These are phyloP conservation scores for Daedaleopsis nitida DNA, from an alignment of 768 basidiomycete genomes.

Conservation along the genomic window DNA sequence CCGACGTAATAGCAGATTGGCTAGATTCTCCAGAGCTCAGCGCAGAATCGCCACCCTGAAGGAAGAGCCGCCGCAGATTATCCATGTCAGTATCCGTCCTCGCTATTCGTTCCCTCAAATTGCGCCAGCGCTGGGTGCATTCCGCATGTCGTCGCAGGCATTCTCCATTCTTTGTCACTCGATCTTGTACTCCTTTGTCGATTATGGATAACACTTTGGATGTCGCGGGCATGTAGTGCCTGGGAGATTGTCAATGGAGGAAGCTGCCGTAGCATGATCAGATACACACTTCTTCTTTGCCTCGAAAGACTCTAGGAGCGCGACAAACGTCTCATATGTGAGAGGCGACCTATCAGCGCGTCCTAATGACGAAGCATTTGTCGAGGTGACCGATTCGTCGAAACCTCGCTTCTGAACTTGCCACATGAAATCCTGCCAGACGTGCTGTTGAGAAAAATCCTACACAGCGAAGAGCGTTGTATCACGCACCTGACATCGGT, in stretches of 20 bases:
- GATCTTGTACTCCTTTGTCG: slow-evolving; percentile 90
- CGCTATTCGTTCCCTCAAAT: slow-evolving; percentile 74
- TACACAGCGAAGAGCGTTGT: neutral
- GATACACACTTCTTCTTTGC: slow-evolving; percentile 83
- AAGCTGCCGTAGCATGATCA: neutral
- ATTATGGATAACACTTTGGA: slow-evolving; percentile 92
- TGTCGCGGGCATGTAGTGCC: slow-evolving; percentile 94
- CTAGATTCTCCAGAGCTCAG: slow-evolving; percentile 75
- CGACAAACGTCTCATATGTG: slow-evolving; percentile 63
- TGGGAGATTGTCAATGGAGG: slow-evolving; percentile 33
- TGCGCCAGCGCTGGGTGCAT: slow-evolving; percentile 84
- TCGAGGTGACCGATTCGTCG: slow-evolving; percentile 44
- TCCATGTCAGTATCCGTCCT: slow-evolving; percentile 87
- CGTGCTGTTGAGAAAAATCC: neutral
- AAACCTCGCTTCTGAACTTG: slow-evolving; percentile 66
- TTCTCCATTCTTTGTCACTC: slow-evolving; percentile 96
- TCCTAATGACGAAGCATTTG: slow-evolving; percentile 48
- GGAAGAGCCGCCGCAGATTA: slow-evolving; percentile 58
- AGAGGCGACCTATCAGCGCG: slow-evolving; percentile 53
- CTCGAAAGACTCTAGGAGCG: slow-evolving; percentile 74
- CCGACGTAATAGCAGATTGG: slow-evolving; percentile 51
- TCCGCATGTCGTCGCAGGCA: slow-evolving; percentile 88
- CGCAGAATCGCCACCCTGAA: slow-evolving; percentile 44
- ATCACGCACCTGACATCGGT: slow-evolving; percentile 76
- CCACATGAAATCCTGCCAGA: slow-evolving; percentile 72